Base-by-base conservation (phyloP, 495 filamentous ascomycete species). In the Cercophora newfieldiana region DNA sequence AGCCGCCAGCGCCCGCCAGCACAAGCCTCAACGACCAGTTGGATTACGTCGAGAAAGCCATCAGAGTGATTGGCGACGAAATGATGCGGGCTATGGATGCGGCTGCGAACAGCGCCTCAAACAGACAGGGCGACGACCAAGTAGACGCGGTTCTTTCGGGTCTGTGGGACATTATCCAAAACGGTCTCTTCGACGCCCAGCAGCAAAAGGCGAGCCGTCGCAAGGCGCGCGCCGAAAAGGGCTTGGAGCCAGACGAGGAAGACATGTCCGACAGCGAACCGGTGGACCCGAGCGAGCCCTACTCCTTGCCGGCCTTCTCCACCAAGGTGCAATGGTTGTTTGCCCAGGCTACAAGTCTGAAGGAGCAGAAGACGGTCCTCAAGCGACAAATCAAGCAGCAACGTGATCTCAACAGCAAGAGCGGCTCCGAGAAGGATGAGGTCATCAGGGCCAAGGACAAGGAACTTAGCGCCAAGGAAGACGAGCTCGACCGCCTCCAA, bases 351-450 rank as follows among this genome's bases (percentile, higher is more conserved):
- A 84, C 85, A 7, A 78, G 81, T n/a, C 78, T 96, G 24, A 85
- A 90, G 44, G 92, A 97, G 66, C 92, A 97, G 68, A 93, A 96
- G 75, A 84, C 85, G 56, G 93, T 93, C 19, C 77, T 97, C 24
- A 89, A 90, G 66, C 88, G 91, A 3, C 93, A 97, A 69, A 92
- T 97, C 69, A 92, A 96, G 77, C 92, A 96, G 73, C 93, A 97
- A 76, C 89, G 92, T 48, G 92, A 95, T 70, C 84, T 96, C 58
- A 95, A 93, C 73, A 91, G 82, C 83, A 82, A 80, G 67, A 83
- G 80, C 58, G 86, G 85, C 55, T 79, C 81, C 2, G 86, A 88
- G 64, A 89, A 89, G 64, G 85, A 86, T 64, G 81, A 83, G 22
- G 85, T 85, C 61, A 65, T 86, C n/a, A 69, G 72, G 22, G 69